These are phyloP conservation scores for Aspergillus leporis DNA, from an alignment of 495 filamentous ascomycete genomes.

Conservation along the genomic window DNA sequence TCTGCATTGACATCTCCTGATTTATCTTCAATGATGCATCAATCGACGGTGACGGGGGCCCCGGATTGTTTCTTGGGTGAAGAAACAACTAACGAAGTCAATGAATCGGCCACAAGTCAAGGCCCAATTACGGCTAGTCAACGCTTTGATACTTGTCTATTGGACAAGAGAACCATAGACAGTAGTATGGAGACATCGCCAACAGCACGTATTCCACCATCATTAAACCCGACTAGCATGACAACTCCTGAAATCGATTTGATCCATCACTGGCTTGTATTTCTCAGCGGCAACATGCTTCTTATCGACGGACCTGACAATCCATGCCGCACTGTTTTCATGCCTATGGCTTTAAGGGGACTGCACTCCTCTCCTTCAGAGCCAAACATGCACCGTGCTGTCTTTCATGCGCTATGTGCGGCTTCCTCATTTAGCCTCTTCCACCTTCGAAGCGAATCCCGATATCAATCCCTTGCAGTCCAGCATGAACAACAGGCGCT, in stretches of 20 bases:
- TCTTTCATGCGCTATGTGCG: constrained; percentile 34
- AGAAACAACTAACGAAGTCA: no score
- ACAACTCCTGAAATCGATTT: constrained; percentile 23
- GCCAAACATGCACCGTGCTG: constrained; percentile 25
- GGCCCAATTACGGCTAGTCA: no score
- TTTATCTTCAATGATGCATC: no score
- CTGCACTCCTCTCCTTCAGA: constrained; percentile 16
- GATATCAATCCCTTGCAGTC: constrained; percentile 28
- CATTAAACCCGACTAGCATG: background rate
- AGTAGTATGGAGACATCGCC: no score
- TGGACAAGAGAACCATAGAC: no score
- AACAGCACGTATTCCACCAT: background rate
- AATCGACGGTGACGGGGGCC: no score
- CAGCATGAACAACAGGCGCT: constrained; percentile 27
- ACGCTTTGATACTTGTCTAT: no score
- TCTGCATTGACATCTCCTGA: no score
- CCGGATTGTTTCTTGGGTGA: no score
- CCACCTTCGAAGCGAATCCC: constrained; percentile 22
- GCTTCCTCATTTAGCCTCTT: constrained; percentile 33
- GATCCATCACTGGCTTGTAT: constrained; percentile 30
- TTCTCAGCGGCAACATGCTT: constrained; percentile 30
- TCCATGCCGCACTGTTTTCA: constrained; percentile 26
- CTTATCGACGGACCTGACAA: constrained; percentile 29
- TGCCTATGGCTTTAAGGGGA: constrained; percentile 28
- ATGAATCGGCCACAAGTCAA: no score